Percentiles rank a stretch among this genome's conserved stretches.
Evolutionary conservation across 306 rosid genomes (phyloP).

Genomic region (Quercus suber): DNA sequence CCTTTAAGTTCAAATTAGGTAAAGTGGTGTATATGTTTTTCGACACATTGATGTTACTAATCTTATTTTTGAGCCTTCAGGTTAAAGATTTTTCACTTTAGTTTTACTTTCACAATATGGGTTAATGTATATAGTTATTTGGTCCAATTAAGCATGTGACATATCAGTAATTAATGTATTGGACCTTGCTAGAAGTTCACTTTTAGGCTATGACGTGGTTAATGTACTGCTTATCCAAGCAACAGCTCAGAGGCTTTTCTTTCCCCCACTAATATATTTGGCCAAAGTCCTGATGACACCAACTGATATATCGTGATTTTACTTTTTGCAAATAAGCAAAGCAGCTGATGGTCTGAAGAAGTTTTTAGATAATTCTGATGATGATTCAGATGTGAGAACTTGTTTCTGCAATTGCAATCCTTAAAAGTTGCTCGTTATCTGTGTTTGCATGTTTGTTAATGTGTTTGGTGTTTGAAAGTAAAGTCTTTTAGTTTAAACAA

Average conservation of each 20-base stretch:
- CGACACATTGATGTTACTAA: neutral
- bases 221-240: neutral
- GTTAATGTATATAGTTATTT: neutral
- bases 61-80: neutral
- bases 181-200: neutral
- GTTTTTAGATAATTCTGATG: conserved; percentile 62
- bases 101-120: neutral
- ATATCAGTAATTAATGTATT: neutral
- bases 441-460: conserved; percentile 7
- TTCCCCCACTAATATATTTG: too few species aligned
- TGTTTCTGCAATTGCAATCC: conserved; percentile 6
- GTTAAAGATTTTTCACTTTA: neutral
- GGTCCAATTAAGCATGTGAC: neutral
- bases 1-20: too few species aligned
- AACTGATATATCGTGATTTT: neutral
- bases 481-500: neutral
- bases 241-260: neutral
- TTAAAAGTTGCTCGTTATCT: conserved; percentile 9
- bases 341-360: conserved; percentile 56
- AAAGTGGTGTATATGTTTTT: neutral
- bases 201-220: neutral
- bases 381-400: conserved; percentile 58
- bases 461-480: neutral
- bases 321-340: conserved; percentile 41
- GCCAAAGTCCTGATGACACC: too few species aligned